Base-by-base conservation (phyloP, 345 rosid species). In the Sisymbrium irio region DNA sequence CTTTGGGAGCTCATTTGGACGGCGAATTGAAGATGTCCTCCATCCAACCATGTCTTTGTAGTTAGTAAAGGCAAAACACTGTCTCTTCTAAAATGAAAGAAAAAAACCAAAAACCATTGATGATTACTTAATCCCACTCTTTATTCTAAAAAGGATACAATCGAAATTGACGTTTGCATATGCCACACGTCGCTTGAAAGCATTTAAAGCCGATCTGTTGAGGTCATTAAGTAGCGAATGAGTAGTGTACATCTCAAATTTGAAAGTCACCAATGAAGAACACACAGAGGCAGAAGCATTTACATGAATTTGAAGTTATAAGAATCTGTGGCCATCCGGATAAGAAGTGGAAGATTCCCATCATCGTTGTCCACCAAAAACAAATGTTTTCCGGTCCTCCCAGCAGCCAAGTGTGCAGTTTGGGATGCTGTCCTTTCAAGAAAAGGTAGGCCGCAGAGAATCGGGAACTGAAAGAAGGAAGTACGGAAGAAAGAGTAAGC, bases 21-120 rank as follows among this genome's bases (percentile, higher is more conserved):
- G 90, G 57, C 92, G 82, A 53, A 93, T 93, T 53, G 98, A 93
- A 61, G 98, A 90, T 64, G 98, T 93, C 72, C 97, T 83, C 97
- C 97, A 93, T 50, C 98, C 97, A 82, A 91, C 98, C 72, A 91
- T 79, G 76, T 91, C 98, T 91, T 67, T 57, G 14, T 59, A 15
- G 37, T 36, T 27, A 69, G 85, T 91, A 39, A 87, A 89, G 88
- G 65, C 41, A 72, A 72, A 80, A 77, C 75, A 58, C 2, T 51
- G 41, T 35, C 63, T 27, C 63, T 47, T 12, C 32, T 32, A 10
- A 18, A 32, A 53, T 47, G 50, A 20, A 25, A 28, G 5, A n/a
- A 1, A 15, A 33, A 55, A 9, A 11, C 30, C 46, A 59, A 49
- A 61, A 68, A 37, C 7, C 46, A 60, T 60, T 28, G 25, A 53